Base-by-base conservation (phyloP, 345 rosid genomes). In the Linum tenue region DNA sequence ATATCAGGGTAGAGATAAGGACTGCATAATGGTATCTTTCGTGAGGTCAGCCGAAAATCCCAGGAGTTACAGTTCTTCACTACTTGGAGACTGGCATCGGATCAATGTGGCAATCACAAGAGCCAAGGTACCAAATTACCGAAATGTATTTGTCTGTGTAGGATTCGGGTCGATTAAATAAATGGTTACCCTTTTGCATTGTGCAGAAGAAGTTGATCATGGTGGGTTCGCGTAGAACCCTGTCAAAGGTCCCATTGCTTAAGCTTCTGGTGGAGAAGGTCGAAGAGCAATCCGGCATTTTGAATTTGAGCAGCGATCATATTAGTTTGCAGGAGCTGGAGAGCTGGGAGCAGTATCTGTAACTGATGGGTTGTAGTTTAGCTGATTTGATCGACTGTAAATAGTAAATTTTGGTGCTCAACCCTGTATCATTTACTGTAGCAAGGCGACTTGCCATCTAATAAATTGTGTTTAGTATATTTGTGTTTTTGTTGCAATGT, bases 61-160 rank as follows among this genome's bases (percentile, higher is more conserved):
- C 7, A 86, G 67, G 67, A 79, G 64, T 43, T 81, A 74, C 66
- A 76, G 71, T 48, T 79, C 94, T 40, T 88, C 98, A 48, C 75
- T 92, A 73, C 91, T 92, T 50, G 97, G 90, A 66, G 96, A 92
- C 70, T 92, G 98, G 98, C 98, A 88, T 72, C 79, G 98, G 81
- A 90, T 90, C 71, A 92, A 94, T 64, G 99, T 94, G 35, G 97
- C 99, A 62, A 69, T 94, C 55, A 86, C 98, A 1, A 83, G 97
- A 43, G 97, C 98, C 56, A 92, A 89, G 98, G 98, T 87, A 62
- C 40, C 70, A 51, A 39, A 43, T 16, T 44, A 15, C 41, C 4
- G 11, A 39, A 12, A 11, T 8, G 35, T 3, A 3, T 8, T 14
- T 17, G 3, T 39, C 5, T 15, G 17, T 39, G 3, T n/a, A 1